These are phyloP conservation scores for Trichopus zeylanicus DNA, from an alignment of 116 monocot species.

Conservation along the genomic window DNA sequence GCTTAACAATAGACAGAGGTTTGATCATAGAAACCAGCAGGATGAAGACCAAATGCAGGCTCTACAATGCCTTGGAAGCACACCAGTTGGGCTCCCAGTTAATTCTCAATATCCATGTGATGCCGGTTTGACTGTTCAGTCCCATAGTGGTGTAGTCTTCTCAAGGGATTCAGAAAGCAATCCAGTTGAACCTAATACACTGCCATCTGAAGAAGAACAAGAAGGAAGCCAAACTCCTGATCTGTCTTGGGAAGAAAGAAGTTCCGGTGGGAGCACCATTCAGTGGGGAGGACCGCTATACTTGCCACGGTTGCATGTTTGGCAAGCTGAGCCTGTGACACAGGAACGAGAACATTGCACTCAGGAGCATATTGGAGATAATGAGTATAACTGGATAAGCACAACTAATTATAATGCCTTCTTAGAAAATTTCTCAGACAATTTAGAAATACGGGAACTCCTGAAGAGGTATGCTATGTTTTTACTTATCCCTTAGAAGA, in stretches of 20 bases:
- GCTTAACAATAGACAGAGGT: conserved; percentile 17
- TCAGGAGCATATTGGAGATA: conserved; percentile 2
- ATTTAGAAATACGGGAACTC: conserved; percentile 66
- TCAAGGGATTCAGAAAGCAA: conserved; percentile 7
- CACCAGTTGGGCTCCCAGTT: background rate
- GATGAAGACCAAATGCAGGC: background rate
- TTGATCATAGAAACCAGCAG: conserved; percentile 7
- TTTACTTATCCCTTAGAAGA: background rate
- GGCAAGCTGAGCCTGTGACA: conserved; percentile 21
- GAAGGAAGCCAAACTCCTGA: conserved; percentile 28
- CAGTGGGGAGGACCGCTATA: conserved; percentile 34
- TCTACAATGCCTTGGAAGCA: conserved; percentile 1
- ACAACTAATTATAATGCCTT: conserved; percentile 23
- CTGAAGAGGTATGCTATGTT: conserved; percentile 46
- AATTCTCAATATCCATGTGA: background rate
- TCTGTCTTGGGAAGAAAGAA: conserved; percentile 46
- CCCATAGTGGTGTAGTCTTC: conserved; percentile 1
- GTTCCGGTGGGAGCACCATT: conserved; percentile 24
- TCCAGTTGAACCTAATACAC: conserved; percentile 14
- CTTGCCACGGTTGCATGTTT: conserved; percentile 16
- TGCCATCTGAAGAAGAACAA: conserved; percentile 25
- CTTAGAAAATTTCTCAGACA: conserved; percentile 41
- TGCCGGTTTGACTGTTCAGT: background rate
- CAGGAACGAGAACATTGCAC: conserved; percentile 23
- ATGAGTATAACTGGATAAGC: conserved; percentile 17